Evolutionary conservation across 2,329 filamentous ascomycete species (phyloP).

Genomic region (Pseudocercospora ulei): DNA sequence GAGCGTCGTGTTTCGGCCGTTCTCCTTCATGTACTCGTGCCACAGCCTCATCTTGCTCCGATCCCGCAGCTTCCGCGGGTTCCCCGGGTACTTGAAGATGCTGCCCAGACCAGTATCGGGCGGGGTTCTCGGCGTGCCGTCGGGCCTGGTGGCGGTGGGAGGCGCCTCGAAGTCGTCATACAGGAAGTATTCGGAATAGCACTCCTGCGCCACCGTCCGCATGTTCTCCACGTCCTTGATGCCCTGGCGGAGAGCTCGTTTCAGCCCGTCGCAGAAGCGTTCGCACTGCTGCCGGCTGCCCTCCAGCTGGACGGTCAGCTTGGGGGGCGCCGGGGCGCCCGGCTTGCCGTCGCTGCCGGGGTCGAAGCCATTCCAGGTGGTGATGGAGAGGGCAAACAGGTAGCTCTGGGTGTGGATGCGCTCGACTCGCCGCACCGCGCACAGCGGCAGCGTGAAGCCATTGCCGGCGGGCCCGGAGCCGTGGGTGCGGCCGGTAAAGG

Average conservation of each 20-base stretch:
- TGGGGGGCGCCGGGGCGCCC: constrained; percentile 58
- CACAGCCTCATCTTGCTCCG: constrained; percentile 94
- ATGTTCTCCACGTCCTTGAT: constrained; percentile 82
- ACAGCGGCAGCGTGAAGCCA: constrained; percentile 89
- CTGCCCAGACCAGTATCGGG: constrained; percentile 93
- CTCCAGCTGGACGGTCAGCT: constrained; percentile 82
- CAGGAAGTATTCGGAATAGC: constrained; percentile 74
- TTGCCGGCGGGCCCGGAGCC: constrained; percentile 87
- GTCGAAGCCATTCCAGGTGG: constrained; percentile 72
- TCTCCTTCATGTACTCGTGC: constrained; percentile 88
- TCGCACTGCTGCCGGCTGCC: constrained; percentile 84
- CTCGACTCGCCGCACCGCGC: constrained; percentile 83
- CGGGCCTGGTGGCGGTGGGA: constrained; percentile 45
- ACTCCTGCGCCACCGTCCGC: constrained; percentile 67
- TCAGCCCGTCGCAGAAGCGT: constrained; percentile 89
- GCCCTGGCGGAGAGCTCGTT: constrained; percentile 74
- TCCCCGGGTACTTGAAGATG: constrained; percentile 88
- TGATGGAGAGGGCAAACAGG: constrained; percentile 84
- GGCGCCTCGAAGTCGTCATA: constrained; percentile 28
- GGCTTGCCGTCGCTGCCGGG: constrained; percentile 44
- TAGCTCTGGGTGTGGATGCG: constrained; percentile 86
- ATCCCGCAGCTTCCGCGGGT: constrained; percentile 85
- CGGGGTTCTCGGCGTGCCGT: constrained; percentile 37
- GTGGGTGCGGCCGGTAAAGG: constrained; percentile 86
- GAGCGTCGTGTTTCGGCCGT: constrained; percentile 82